Evolutionary conservation across 768 basidiomycete species (phyloP), one percentile per base, ranked within the genome.

Genomic region (Pleurotus ostreatus): DNA sequence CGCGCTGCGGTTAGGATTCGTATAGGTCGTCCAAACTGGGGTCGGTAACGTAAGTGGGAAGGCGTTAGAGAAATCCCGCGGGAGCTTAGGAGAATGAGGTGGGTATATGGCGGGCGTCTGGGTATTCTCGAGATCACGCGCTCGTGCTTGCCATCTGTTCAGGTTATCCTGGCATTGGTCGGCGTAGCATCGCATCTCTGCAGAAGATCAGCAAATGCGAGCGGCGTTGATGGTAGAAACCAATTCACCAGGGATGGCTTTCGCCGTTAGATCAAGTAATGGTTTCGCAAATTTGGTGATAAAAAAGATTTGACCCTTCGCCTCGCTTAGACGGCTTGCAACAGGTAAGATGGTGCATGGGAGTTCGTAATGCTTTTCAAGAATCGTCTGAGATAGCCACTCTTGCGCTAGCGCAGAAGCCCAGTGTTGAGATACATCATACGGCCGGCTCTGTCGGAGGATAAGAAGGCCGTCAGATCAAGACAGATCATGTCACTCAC

Each of bases 341-440:
- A 70, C 71, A 11, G 73, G 66, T 57, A 71, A 69, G 9, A 82
- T 78, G n/a, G 84, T 86, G 12, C 80, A 73, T 15, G 88, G 86
- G 26, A 98, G 75, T 37, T 84, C 79, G 54, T 93, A 82, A 55
- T 85, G 81, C 59, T 82, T 79, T 68, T 99, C 97, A 3, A 98
- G 79, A n/a, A 79, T 74, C 1, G 93, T 89, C 69, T 99, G 97
- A 9, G 83, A 84, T 6, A 83, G 78, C 97, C 97, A 98, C 72
- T 99, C 97, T 54, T 86, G 78, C 71, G 88, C 82, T 39, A 99
- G 71, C 2, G 92, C 94, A 12, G 83, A 77, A 6, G 94, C 94
- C 97, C 97, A 99, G 60, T 92, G 86, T 63, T 90, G 84, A 2
- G 93, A 92, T 12, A 97, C 91, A n/a, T 83, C 75, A 60, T 92